Evolutionary conservation across 2,329 filamentous ascomycete species (phyloP), one percentile per base, ranked within the genome.

Genomic region (Madurella mycetomatis): DNA sequence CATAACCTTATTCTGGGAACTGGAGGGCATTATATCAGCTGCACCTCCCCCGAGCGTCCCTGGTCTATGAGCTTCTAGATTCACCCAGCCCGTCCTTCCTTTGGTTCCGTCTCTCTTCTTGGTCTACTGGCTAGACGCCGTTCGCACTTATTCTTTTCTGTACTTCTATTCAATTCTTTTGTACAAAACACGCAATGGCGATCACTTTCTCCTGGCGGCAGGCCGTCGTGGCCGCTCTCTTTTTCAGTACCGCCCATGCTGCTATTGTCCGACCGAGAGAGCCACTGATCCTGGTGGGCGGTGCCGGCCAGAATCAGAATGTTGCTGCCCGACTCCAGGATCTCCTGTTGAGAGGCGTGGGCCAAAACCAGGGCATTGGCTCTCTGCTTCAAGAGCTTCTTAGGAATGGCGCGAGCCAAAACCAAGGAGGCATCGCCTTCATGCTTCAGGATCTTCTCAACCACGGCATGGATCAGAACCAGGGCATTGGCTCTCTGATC

Each of bases 141-240:
- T 46, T n/a, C 15, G 15, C 18, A 16, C 12, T 43, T 25, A 31
- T 46, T 25, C n/a, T n/a, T 41, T 51, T 47, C 32, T 16, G 19
- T 32, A 9, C 41, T 31, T 19, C n/a, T 13, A 25, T 42, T 41
- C n/a, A 5, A 32, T 44, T 41, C 31, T n/a, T n/a, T 48, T 40
- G 13, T 9, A 8, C 18, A 2, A 46, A 37, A 9, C 32, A 31
- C 51, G 54, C 11, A 40, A 61, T 59, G 56, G 43, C 50, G 15
- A 44, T 51, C 43, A 47, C 48, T 18, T n/a, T 59, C n/a, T 54
- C 59, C 46, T 61, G 53, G 60, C 57, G 59, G 49, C 59, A 59
- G 52, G 60, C 60, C 52, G 52, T 51, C 43, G 30, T 60, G 15
- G 55, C 59, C 39, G 48, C 59, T 15, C 53, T 60, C 30, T 51